phyloP scores from a whole-genome alignment of 495 filamentous ascomycete genomes.

The Bombardia bombarda region DNA sequence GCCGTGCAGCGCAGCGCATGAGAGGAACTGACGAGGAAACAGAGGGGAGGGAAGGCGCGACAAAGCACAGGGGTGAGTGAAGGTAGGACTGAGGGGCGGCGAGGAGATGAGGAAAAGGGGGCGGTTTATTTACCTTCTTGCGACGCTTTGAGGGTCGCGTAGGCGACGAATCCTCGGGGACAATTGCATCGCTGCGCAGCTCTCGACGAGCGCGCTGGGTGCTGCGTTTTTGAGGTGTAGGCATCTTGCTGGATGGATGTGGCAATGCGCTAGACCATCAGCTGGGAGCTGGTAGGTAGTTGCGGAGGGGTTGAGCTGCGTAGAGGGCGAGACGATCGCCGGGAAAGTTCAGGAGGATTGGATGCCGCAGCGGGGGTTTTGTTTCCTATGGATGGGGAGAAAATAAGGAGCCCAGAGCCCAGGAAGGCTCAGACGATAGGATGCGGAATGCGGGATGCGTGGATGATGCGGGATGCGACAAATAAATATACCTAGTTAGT shows the following conservation, averaged over 20 bases:
- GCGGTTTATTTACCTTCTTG: conserved; percentile 56
- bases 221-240: conserved; percentile 36
- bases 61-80: too few species aligned
- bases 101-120: conserved; percentile 11
- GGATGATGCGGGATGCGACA: too few species aligned
- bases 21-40: not conserved
- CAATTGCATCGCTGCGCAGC: conserved; percentile 27
- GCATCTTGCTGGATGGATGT: conserved; percentile 22
- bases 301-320: not conserved
- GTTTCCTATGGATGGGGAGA: too few species aligned
- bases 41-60: not conserved
- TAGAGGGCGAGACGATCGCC: not conserved
- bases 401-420: too few species aligned
- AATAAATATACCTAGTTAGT: too few species aligned
- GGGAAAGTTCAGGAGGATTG: conserved; percentile 1
- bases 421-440: too few species aligned
- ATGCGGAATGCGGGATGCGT: too few species aligned
- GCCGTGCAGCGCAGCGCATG: not conserved
- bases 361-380: conserved; percentile 3
- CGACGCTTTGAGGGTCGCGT: conserved; percentile 65
- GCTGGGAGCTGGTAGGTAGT: not conserved
- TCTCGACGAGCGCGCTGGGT: conserved; percentile 32
- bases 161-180: conserved; percentile 51
- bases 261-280: conserved; percentile 17
- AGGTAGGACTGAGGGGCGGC: conserved; percentile 5